A percentile compares a stretch with the other conserved stretches of the same genome.
phyloP scores from a whole-genome alignment of 768 basidiomycete genomes.

The Hemileccinum rubropunctum region DNA sequence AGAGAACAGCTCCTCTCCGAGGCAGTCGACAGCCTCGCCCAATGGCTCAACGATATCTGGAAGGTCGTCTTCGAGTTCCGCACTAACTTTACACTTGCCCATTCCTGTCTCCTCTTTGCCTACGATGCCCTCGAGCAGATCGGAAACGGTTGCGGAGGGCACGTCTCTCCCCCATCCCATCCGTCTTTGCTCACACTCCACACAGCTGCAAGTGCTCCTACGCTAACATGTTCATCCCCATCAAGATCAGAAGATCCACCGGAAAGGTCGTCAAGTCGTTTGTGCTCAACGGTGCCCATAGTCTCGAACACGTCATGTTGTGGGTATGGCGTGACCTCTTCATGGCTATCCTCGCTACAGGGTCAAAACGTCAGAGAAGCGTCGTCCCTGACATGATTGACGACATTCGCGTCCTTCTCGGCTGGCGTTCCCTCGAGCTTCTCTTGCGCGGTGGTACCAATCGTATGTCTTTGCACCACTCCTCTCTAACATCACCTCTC shows the following conservation, averaged over 20 bases:
- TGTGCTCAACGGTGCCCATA: slow-evolving; percentile 44
- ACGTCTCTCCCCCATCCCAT: slow-evolving; percentile 23
- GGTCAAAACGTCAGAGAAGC: slow-evolving; percentile 27
- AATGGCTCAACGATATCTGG: slow-evolving; percentile 70
- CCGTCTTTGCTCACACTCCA: slow-evolving; percentile 3
- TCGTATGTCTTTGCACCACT: slow-evolving; percentile 28
- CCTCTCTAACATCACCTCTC: not conserved
- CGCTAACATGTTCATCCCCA: slow-evolving; percentile 43
- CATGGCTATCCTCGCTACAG: slow-evolving; percentile 47
- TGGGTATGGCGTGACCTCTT: slow-evolving; percentile 76
- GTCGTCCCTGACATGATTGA: slow-evolving; percentile 51
- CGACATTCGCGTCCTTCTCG: slow-evolving; percentile 52
- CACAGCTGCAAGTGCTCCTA: slow-evolving; percentile 56
- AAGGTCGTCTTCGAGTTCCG: slow-evolving; percentile 55
- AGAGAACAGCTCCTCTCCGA: slow-evolving; percentile 56
- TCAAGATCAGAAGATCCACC: slow-evolving; percentile 42
- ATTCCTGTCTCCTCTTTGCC: slow-evolving; percentile 53
- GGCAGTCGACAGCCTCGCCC: slow-evolving; percentile 49
- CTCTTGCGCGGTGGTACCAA: slow-evolving; percentile 53
- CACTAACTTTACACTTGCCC: slow-evolving; percentile 49
- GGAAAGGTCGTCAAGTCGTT: slow-evolving; percentile 50
- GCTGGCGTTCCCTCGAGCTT: slow-evolving; percentile 50
- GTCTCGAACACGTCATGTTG: slow-evolving; percentile 44
- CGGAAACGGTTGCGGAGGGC: slow-evolving; percentile 36
- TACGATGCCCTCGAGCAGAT: slow-evolving; percentile 47